Conservation (phyloP, 2,329 filamentous ascomycete genomes). For the Coleophoma crateriformis region DNA sequence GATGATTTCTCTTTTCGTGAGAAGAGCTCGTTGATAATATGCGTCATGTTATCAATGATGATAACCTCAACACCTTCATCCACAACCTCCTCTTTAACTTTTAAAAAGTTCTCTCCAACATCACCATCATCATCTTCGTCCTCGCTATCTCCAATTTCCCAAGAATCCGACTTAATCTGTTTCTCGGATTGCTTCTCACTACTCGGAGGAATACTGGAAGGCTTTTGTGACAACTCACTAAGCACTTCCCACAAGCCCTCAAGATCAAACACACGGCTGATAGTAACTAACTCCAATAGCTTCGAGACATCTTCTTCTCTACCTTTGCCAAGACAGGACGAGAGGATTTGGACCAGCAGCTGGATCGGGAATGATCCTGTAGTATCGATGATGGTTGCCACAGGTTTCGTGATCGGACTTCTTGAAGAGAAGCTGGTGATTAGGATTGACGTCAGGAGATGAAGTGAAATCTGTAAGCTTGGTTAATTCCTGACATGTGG, state of each 20-base stretch:
- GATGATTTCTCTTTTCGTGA: slow-evolving; percentile 35
- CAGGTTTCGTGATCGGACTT: slow-evolving; percentile 1
- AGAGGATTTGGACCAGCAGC: slow-evolving; percentile 18
- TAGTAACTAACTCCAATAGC: slow-evolving; percentile 42
- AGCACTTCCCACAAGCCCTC: slow-evolving; percentile 54
- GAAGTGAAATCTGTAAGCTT: not conserved
- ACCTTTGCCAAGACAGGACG: not conserved
- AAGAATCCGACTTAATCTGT: not conserved
- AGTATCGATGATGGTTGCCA: slow-evolving; percentile 22
- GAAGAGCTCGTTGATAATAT: slow-evolving; percentile 47
- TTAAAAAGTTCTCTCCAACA: not conserved
- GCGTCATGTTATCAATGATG: slow-evolving; percentile 48
- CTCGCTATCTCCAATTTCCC: slow-evolving; percentile 33
- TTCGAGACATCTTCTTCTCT: slow-evolving; percentile 12
- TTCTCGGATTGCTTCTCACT: not conserved
- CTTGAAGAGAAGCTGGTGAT: not conserved
- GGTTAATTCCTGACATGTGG: not conserved
- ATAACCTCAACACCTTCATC: slow-evolving; percentile 34
- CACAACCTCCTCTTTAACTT: not conserved
- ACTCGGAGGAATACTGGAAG: not conserved
- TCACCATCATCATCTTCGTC: slow-evolving; percentile 28
- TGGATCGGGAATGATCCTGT: slow-evolving; percentile 22
- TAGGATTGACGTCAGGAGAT: slow-evolving; percentile 14
- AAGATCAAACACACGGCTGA: slow-evolving; percentile 53
- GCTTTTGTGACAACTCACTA: slow-evolving; percentile 34